Evolutionary conservation across 257 asterid genomes (phyloP), one percentile per base, ranked within the genome.

Genomic region (Striga asiatica): DNA sequence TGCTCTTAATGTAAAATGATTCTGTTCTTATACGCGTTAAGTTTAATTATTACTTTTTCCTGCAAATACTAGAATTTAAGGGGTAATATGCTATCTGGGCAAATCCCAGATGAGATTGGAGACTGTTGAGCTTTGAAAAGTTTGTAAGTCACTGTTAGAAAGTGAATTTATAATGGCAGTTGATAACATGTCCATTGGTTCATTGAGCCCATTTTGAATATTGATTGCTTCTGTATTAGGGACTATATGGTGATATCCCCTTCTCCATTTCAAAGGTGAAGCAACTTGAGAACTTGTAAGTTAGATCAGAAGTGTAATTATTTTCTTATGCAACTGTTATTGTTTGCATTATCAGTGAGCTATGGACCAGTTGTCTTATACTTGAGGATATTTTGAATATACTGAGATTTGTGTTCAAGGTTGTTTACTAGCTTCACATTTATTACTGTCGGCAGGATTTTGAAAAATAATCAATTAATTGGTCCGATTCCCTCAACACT

Each of bases 41-140:
- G n/a, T n/a, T n/a, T n/a, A n/a, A n/a, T n/a, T n/a, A n/a, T n/a
- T 20, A 5, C 28, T 21, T 48, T 32, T 19, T 14, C 16, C 14
- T 10, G 13, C 8, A 2, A 8, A 16, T 24, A 31, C 17, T 10
- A 37, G 17, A 10, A 20, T 4, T 46, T 20, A 14, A 3, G 2
- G 16, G 43, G 11, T 37, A 0, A 2, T 37, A 37, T 37, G 6
- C 17, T 37, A 37, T 81, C 94, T 1, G 97, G 99, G 8, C 99
- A 88, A 65, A 92, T 92, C 61, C 99, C 99, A 1, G 99, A 92
- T 69, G 97, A 92, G 75, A 84, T 92, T 70, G 99, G 97, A 22
- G 99, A 92, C 56, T 92, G 97, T 72, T 81, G 85, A 3, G 75
- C 79, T 54, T 54, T 92, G 72, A 61, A 16, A 61, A 84, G 78